Evolutionary conservation across 2,329 filamentous ascomycete genomes (phyloP).

Genomic region (Beauveria sp.): DNA sequence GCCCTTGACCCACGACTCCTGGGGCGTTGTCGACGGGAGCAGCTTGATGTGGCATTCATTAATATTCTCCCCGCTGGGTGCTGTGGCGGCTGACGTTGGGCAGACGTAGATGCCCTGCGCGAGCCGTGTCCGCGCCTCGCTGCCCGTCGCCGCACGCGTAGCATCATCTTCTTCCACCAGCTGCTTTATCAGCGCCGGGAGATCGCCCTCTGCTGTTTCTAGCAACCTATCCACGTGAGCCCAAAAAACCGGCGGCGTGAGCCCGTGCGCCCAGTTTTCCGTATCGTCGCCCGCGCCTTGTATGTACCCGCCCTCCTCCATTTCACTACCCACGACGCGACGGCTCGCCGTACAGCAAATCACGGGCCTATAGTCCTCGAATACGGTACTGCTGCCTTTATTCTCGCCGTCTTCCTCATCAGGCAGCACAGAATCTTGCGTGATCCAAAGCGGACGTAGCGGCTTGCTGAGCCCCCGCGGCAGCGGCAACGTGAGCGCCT

Average conservation of each 20-base stretch:
- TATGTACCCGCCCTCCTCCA: constrained; percentile 62
- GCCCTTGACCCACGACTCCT: constrained; percentile 32
- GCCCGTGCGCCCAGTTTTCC: constrained; percentile 81
- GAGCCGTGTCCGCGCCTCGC: constrained; percentile 21
- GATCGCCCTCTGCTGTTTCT: constrained; percentile 55
- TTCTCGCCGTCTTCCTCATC: constrained; percentile 12
- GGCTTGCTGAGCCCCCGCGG: constrained; percentile 58
- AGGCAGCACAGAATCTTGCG: constrained; percentile 52
- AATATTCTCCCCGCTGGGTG: background rate
- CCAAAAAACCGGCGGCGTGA: constrained; percentile 81
- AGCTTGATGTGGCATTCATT: constrained; percentile 35
- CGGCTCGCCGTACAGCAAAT: constrained; percentile 82
- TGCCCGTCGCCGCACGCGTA: constrained; percentile 8
- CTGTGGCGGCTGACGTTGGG: constrained; percentile 20
- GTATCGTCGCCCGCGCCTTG: constrained; percentile 94
- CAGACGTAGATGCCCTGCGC: constrained; percentile 31
- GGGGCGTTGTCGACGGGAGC: constrained; percentile 33
- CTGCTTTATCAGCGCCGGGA: constrained; percentile 40
- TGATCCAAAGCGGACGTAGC: constrained; percentile 72
- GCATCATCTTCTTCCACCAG: constrained; percentile 30
- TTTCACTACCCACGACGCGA: constrained; percentile 59
- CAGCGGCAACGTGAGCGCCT: constrained; percentile 51
- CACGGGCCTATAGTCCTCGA: constrained; percentile 58
- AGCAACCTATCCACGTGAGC: constrained; percentile 53
- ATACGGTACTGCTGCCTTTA: constrained; percentile 27